These are phyloP conservation scores for Suhomyces taliae DNA, from an alignment of 1,139 yeast genomes.

Conservation along the genomic window DNA sequence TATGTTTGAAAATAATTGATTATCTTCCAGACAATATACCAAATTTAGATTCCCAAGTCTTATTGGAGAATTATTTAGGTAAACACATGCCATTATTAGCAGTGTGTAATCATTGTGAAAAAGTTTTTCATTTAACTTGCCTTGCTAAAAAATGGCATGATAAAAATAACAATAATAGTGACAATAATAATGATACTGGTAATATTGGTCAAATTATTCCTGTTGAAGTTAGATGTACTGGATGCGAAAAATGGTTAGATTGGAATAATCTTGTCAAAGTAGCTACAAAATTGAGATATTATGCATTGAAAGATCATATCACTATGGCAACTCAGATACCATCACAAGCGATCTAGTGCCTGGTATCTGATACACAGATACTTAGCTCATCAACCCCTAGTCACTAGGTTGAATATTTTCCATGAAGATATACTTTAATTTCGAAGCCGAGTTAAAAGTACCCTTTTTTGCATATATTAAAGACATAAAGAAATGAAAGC, in stretches of 20 bases:
- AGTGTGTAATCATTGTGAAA: slow-evolving; percentile 41
- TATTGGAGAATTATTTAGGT: background rate
- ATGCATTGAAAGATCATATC: slow-evolving; percentile 9
- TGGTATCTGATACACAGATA: too few relatives aligned
- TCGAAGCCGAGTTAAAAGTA: too few relatives aligned
- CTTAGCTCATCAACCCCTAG: too few relatives aligned
- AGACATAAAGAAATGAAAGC: too few relatives aligned
- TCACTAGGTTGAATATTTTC: too few relatives aligned
- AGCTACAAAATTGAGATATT: slow-evolving; percentile 12
- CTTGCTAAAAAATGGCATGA: slow-evolving; percentile 23
- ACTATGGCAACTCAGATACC: background rate
- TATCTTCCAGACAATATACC: slow-evolving; percentile 26
- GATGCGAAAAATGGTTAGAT: slow-evolving; percentile 2
- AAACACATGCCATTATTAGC: slow-evolving; percentile 23
- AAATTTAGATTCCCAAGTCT: background rate
- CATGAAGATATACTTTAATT: too few relatives aligned
- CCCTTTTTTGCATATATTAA: too few relatives aligned
- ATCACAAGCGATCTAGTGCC: too few relatives aligned
- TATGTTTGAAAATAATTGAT: slow-evolving; percentile 31
- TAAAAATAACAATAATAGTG: slow-evolving; percentile 8
- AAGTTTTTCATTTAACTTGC: slow-evolving; percentile 46
- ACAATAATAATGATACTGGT: too few relatives aligned
- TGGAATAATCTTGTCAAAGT: slow-evolving; percentile 10
- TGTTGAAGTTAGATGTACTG: slow-evolving; percentile 1
- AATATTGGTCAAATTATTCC: slow-evolving; percentile 13